Conservation (phyloP, 352 stramenopile species). For the Labyrinthula sp. region DNA sequence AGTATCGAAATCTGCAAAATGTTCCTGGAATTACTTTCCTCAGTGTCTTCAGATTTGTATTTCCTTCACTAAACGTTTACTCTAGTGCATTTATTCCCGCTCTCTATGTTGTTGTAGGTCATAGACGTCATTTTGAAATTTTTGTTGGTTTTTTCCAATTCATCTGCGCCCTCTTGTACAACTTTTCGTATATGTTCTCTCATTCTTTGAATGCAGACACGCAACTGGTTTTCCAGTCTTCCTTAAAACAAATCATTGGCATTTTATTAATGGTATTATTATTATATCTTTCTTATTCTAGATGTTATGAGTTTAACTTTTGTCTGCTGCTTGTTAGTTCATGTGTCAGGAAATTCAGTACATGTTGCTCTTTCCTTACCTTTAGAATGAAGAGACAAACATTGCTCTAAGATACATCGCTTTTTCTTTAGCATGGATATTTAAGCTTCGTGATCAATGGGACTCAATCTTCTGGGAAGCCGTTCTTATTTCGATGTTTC, state of each 20-base stretch:
- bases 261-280: slow-evolving; percentile 59
- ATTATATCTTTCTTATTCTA: slow-evolving; percentile 55
- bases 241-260: slow-evolving; percentile 48
- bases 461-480: slow-evolving; percentile 47
- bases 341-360: slow-evolving; percentile 56
- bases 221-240: slow-evolving; percentile 46
- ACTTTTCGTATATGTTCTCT: slow-evolving; percentile 49
- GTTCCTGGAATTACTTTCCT: too few species aligned
- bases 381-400: slow-evolving; percentile 52
- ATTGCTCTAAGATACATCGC: slow-evolving; percentile 56
- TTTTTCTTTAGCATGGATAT: slow-evolving; percentile 53
- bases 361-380: too few species aligned
- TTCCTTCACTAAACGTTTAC: too few species aligned
- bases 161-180: slow-evolving; percentile 52
- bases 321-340: slow-evolving; percentile 54
- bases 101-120: slow-evolving; percentile 2
- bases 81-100: too few species aligned
- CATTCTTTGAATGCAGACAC: too few species aligned
- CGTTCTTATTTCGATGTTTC: slow-evolving; percentile 43
- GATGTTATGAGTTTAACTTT: slow-evolving; percentile 58
- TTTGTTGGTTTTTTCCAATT: slow-evolving; percentile 59
- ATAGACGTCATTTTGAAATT: slow-evolving; percentile 55
- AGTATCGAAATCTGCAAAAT: too few species aligned
- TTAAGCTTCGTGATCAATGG: slow-evolving; percentile 57
- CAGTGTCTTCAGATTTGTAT: too few species aligned